These are phyloP conservation scores for Plasmodium vinckei DNA, from an alignment of 169 alveolate genomes.

Conservation along the genomic window DNA sequence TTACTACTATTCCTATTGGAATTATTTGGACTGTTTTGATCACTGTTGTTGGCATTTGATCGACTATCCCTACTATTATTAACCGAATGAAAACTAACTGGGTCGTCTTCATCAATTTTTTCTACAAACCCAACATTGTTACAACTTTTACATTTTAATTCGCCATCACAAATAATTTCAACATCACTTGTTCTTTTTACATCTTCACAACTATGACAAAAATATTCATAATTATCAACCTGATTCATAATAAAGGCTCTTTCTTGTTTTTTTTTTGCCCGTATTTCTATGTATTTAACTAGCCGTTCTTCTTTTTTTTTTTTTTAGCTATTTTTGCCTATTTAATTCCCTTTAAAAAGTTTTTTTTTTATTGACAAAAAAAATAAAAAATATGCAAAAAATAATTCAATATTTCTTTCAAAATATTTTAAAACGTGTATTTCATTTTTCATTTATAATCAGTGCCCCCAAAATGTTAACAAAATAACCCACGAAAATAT, in stretches of 20 bases:
- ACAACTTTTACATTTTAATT: constrained; percentile 59
- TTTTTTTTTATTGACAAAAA: no score
- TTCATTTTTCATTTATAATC: no score
- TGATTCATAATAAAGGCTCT: constrained; percentile 39
- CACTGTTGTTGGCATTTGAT: background rate
- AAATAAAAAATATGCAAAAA: no score
- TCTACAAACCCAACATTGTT: constrained; percentile 61
- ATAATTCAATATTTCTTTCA: no score
- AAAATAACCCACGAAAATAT: no score
- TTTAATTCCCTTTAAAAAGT: no score
- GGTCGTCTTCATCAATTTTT: constrained; percentile 70
- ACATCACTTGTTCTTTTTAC: constrained; percentile 70
- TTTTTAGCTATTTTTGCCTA: no score
- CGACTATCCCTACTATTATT: constrained; percentile 19
- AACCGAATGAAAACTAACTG: constrained; percentile 54
- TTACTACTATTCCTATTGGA: background rate
- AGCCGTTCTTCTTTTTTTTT: no score
- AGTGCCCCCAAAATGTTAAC: no score
- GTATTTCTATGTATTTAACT: no score
- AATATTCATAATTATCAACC: constrained; percentile 65
- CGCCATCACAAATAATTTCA: constrained; percentile 55
- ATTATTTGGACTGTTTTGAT: background rate
- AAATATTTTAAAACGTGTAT: no score
- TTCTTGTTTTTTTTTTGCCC: no score
- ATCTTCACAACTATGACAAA: constrained; percentile 75